Base-by-base conservation (phyloP, 768 basidiomycete species). In the Phlebiopsis gigantea region DNA sequence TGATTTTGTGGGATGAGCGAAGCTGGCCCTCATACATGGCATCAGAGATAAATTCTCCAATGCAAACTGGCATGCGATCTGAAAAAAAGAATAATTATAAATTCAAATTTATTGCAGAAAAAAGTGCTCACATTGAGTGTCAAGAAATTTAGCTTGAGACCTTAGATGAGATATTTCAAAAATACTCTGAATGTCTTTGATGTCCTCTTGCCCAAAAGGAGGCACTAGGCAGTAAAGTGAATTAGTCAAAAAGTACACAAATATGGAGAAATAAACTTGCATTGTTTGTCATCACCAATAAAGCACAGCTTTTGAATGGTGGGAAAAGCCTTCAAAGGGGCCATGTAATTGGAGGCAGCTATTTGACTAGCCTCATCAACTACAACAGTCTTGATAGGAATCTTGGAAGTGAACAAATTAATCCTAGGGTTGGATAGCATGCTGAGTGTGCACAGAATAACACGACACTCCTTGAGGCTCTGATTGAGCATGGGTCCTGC, bases 1-100 rank as follows among this genome's bases (percentile, higher is more conserved):
- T 72, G 65, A 61, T 65, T 63, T 1, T 26, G 28, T 48, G 47
- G 47, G 5, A 41, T 14, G 90, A 90, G 6, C 77, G 69, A 12
- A 93, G 82, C 61, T 82, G 64, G 14, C 71, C 63, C 22, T 84
- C 71, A 73, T 93, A 93, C 3, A 93, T 75, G 55, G 74, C 74
- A 54, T 78, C 64, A 19, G 88, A 91, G 41, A 93, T 87, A 44
- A 90, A 82, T 3, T 74, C 62, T 22, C 90, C 88, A 74, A 91
- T 85, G 60, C 88, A 81, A 50, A 84, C 81, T 51, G 90, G 90
- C 88, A 93, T 90, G 0, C 91, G 82, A 62, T 93, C 91, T 93
- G 44, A 63, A 47, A 63, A 22, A 12, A 50, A 39, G 19, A 55
- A 48, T 34, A 26, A 44, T 25, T 28, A 54, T 26, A 67, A 31